Evolutionary conservation across 331 rosid species (phyloP).

Genomic region (Arachis monticola): DNA sequence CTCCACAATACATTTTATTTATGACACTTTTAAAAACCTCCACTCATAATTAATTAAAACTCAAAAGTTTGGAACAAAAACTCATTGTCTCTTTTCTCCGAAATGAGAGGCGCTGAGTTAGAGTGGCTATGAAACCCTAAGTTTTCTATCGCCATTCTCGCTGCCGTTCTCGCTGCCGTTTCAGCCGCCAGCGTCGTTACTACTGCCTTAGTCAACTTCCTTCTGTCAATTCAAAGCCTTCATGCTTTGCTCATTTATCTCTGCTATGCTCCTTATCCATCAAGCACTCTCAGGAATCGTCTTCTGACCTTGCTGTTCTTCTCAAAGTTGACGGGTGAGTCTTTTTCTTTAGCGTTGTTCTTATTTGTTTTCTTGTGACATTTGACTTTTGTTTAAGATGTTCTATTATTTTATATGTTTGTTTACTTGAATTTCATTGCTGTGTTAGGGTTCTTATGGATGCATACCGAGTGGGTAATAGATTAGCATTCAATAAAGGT

Average conservation of each 20-base stretch:
- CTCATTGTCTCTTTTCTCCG: too few species aligned
- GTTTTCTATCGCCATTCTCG: too few species aligned
- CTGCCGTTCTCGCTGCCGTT: too few species aligned
- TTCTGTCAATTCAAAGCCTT: conserved; percentile 42
- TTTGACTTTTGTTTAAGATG: not conserved
- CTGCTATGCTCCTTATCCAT: too few species aligned
- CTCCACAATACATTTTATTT: too few species aligned
- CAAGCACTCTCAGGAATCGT: conserved; percentile 21
- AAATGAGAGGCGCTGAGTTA: too few species aligned
- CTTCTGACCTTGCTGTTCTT: conserved; percentile 72
- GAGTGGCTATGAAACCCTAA: too few species aligned
- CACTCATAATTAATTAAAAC: too few species aligned
- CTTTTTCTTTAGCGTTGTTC: not conserved
- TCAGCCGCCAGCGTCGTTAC: too few species aligned
- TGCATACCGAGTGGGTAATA: conserved; percentile 76
- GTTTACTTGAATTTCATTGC: not conserved
- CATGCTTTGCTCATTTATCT: conserved; percentile 36
- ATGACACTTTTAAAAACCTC: too few species aligned
- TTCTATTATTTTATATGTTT: conserved; percentile 3
- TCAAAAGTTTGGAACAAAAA: too few species aligned
- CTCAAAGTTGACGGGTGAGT: conserved; percentile 89
- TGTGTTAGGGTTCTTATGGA: conserved; percentile 81
- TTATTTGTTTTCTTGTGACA: not conserved
- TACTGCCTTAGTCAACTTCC: not conserved
- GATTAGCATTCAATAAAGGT: conserved; percentile 86